phyloP scores from a whole-genome alignment of 305 asterid genomes.

The Ilex paraguariensis region DNA sequence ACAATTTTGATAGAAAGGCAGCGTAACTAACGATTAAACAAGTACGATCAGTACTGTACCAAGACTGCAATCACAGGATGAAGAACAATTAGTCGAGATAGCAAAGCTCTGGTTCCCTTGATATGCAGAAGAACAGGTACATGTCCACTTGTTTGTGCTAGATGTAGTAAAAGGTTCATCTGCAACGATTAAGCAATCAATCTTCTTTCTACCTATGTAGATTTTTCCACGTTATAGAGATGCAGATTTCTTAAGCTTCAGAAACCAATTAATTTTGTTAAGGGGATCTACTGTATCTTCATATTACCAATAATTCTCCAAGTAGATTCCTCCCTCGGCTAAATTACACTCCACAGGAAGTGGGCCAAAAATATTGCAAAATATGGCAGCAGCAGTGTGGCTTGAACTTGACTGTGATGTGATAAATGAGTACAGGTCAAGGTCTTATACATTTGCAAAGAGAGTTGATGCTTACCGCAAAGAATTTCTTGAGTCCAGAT shows the following conservation, averaged over 20 bases:
- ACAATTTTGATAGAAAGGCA: too few species aligned
- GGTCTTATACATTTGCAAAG: neutral
- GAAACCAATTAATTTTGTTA: neutral
- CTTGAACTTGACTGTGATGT: neutral
- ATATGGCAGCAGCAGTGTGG: too few species aligned
- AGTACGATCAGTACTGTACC: slow-evolving; percentile 40
- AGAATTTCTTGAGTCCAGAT: slow-evolving; percentile 44
- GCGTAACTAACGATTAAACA: neutral
- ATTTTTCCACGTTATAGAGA: neutral
- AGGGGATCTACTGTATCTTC: too few species aligned
- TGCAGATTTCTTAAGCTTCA: too few species aligned
- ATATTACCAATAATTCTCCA: too few species aligned
- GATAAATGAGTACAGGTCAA: neutral
- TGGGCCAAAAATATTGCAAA: too few species aligned
- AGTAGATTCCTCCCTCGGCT: too few species aligned
- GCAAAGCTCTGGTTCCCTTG: slow-evolving; percentile 29
- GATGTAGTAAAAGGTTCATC: slow-evolving; percentile 33
- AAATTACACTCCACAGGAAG: too few species aligned
- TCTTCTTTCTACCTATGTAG: neutral
- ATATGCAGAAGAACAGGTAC: slow-evolving; percentile 53
- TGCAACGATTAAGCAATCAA: slow-evolving; percentile 18
- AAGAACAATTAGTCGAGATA: slow-evolving; percentile 55
- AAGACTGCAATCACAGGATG: slow-evolving; percentile 75
- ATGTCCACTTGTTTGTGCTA: slow-evolving; percentile 57
- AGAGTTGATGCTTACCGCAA: slow-evolving; percentile 43